These are phyloP conservation scores for Fusarium sulawesiense DNA, from an alignment of 2,329 filamentous ascomycete genomes.

Conservation along the genomic window DNA sequence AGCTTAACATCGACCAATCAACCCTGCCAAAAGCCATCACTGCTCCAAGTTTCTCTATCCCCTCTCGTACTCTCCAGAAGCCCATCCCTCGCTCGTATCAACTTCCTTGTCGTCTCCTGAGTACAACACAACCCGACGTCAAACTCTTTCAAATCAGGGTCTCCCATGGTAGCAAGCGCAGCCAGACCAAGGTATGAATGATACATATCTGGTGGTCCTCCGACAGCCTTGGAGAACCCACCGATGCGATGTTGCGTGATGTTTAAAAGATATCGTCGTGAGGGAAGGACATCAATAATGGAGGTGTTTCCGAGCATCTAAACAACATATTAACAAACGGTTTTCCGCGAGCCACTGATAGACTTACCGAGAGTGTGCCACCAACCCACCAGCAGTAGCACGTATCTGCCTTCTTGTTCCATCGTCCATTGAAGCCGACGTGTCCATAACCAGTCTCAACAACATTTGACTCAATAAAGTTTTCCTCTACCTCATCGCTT, in stretches of 20 bases:
- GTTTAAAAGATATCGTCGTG: slow-evolving; percentile 82
- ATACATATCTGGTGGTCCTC: slow-evolving; percentile 79
- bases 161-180: slow-evolving; percentile 78
- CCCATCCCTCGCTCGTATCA: slow-evolving; percentile 59
- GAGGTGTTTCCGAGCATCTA: slow-evolving; percentile 68
- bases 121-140: slow-evolving; percentile 84
- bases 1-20: too few relatives aligned
- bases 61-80: slow-evolving; percentile 44
- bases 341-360: not conserved
- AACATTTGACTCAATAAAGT: slow-evolving; percentile 51
- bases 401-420: slow-evolving; percentile 92
- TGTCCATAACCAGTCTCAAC: slow-evolving; percentile 54
- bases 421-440: slow-evolving; percentile 88
- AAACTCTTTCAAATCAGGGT: slow-evolving; percentile 74
- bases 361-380: slow-evolving; percentile 65
- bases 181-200: slow-evolving; percentile 91
- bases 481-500: slow-evolving; percentile 58
- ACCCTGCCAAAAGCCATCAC: slow-evolving; percentile 41
- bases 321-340: not conserved
- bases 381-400: slow-evolving; percentile 96
- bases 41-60: slow-evolving; percentile 28
- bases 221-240: slow-evolving; percentile 80
- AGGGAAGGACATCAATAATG: slow-evolving; percentile 68
- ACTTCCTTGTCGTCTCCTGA: slow-evolving; percentile 63
- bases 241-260: slow-evolving; percentile 89